A percentile compares a stretch with the other conserved stretches of the same genome.
These are phyloP conservation scores for Leccinum longicurvipes DNA, from an alignment of 768 basidiomycete genomes.

Conservation along the genomic window DNA sequence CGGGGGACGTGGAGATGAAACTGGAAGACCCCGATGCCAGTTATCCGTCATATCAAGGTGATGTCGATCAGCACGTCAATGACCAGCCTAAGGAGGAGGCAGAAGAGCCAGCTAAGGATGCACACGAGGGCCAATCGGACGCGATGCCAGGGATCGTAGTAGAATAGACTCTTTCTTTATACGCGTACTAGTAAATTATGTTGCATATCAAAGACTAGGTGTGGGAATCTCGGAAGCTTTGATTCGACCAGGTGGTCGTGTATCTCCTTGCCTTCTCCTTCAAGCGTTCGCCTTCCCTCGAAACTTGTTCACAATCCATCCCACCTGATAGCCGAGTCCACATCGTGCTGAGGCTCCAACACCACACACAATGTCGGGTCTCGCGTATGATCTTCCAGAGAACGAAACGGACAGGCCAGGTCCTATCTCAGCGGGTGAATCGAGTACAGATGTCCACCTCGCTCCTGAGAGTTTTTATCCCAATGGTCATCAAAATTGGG, in stretches of 20 bases:
- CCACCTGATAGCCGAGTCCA: neutral
- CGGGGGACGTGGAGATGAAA: constrained; percentile 32
- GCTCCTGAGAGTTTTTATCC: neutral
- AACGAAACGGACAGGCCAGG: constrained; percentile 5
- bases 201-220: neutral
- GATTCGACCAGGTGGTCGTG: neutral
- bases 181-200: neutral
- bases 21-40: constrained; percentile 12
- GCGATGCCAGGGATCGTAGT: constrained; percentile 19
- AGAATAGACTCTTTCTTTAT: constrained; percentile 3
- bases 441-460: constrained; percentile 1
- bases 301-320: neutral
- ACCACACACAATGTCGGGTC: constrained; percentile 25
- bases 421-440: constrained; percentile 4
- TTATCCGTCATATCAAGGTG: constrained; percentile 1
- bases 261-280: neutral
- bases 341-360: neutral
- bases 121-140: neutral
- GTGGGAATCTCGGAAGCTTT: constrained; percentile 12
- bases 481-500: constrained; percentile 7
- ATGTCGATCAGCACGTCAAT: constrained; percentile 2
- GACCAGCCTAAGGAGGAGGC: constrained; percentile 7
- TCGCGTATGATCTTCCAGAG: constrained; percentile 30
- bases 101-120: constrained; percentile 1
- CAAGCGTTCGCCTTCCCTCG: neutral